These are phyloP conservation scores for Fusarium sororula DNA, from an alignment of 2,329 filamentous ascomycete genomes.

Conservation along the genomic window DNA sequence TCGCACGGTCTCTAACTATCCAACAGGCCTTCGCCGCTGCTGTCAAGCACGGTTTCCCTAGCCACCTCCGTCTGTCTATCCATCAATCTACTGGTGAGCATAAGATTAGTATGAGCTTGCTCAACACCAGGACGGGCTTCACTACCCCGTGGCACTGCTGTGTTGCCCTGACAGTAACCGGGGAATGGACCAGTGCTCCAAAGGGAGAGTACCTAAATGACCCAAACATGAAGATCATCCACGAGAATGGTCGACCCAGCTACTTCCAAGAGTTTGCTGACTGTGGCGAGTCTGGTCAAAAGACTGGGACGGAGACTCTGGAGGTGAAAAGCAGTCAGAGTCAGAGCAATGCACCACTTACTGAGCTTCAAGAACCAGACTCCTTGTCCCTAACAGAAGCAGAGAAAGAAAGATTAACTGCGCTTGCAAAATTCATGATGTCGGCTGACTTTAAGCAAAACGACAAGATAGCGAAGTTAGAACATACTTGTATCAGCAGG, in stretches of 20 bases:
- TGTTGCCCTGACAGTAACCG: background rate
- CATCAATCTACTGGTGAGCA: slow-evolving; percentile 41
- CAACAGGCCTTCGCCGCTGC: slow-evolving; percentile 43
- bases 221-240: background rate
- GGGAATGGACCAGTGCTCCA: slow-evolving; percentile 5
- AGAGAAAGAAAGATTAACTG: background rate
- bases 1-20: background rate
- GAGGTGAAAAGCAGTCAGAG: rapidly evolving
- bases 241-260: background rate
- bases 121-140: slow-evolving; percentile 44
- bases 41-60: slow-evolving; percentile 39
- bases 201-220: slow-evolving; percentile 10
- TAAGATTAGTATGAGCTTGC: slow-evolving; percentile 44
- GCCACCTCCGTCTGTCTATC: slow-evolving; percentile 44
- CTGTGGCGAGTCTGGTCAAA: rapidly evolving
- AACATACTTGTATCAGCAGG: rapidly evolving
- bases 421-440: background rate
- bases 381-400: background rate
- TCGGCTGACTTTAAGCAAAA: background rate
- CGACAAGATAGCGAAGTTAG: rapidly evolving
- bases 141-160: slow-evolving; percentile 48
- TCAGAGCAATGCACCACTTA: rapidly evolving
- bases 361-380: background rate
- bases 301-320: too few species aligned
- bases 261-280: background rate